phyloP scores from a whole-genome alignment of 1,284 basidiomycete genomes.

The Apiotrichum akiyoshidainum region DNA sequence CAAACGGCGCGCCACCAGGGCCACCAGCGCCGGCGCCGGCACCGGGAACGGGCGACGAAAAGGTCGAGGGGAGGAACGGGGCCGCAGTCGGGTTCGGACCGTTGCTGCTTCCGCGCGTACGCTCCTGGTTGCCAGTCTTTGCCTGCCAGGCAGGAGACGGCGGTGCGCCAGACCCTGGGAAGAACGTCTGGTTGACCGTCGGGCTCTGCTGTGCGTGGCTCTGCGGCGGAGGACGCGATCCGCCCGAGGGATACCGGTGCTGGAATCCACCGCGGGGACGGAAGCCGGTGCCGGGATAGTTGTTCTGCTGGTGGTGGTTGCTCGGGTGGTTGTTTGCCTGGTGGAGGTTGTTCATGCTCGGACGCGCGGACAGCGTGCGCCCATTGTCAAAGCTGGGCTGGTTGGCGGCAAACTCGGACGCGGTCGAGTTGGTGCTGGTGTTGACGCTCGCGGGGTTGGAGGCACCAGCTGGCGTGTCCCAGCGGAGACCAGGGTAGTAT shows the following conservation, averaged over 20 bases:
- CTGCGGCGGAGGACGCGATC: slow-evolving; percentile 10
- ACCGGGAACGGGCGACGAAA: slow-evolving; percentile 4
- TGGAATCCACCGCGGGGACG: slow-evolving; percentile 36
- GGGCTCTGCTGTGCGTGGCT: slow-evolving; percentile 8
- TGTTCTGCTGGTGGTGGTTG: slow-evolving; percentile 11
- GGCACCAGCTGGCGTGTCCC: slow-evolving; percentile 1
- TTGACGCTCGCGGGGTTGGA: neutral
- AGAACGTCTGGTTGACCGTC: slow-evolving; percentile 7
- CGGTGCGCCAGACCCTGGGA: slow-evolving; percentile 1
- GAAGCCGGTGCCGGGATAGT: slow-evolving; percentile 25
- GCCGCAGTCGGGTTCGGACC: slow-evolving; percentile 40
- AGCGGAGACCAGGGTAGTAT: slow-evolving; percentile 14
- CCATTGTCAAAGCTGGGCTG: neutral
- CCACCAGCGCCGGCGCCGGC: neutral
- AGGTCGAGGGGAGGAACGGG: slow-evolving; percentile 37
- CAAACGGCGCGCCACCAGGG: neutral
- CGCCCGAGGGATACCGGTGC: slow-evolving; percentile 38
- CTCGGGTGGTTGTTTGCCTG: slow-evolving; percentile 13
- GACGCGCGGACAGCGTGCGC: slow-evolving; percentile 1
- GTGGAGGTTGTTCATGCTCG: slow-evolving; percentile 7
- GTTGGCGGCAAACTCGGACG: neutral
- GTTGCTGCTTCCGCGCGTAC: neutral
- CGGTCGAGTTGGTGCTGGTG: neutral
- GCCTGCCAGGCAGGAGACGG: slow-evolving; percentile 12
- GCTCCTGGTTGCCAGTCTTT: neutral